phyloP scores from a whole-genome alignment of 2,329 filamentous ascomycete genomes.

The Plenodomus biglobosus region DNA sequence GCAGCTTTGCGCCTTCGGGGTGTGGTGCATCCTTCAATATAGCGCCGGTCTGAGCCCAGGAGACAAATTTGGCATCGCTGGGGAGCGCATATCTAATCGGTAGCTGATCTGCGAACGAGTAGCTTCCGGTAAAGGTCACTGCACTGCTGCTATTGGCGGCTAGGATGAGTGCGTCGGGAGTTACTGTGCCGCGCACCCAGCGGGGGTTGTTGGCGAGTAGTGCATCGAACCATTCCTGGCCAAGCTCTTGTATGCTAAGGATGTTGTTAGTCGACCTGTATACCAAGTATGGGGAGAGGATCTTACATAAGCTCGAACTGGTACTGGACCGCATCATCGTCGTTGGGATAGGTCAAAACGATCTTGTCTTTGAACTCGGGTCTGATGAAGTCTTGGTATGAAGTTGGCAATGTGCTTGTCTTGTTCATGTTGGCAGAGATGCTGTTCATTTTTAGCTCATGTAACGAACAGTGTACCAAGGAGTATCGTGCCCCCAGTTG shows the following conservation, averaged over 20 bases:
- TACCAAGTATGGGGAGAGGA: background rate
- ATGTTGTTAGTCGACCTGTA: no score
- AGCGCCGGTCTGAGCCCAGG: constrained; percentile 53
- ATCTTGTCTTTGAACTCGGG: constrained; percentile 51
- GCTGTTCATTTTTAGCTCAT: no score
- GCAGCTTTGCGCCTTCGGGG: constrained; percentile 55
- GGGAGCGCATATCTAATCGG: constrained; percentile 33
- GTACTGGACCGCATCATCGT: constrained; percentile 59
- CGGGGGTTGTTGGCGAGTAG: constrained; percentile 53
- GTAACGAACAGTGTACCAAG: no score
- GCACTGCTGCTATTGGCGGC: constrained; percentile 23
- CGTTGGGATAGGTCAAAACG: constrained; percentile 57
- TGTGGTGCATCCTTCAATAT: constrained; percentile 54
- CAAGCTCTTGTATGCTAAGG: no score
- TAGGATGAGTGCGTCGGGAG: constrained; percentile 45
- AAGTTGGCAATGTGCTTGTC: constrained; percentile 31
- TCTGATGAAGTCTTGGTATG: constrained; percentile 50
- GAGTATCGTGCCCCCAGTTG: no score
- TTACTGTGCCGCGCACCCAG: constrained; percentile 57
- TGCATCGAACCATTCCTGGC: constrained; percentile 54
- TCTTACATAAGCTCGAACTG: constrained; percentile 52
- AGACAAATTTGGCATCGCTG: constrained; percentile 45
- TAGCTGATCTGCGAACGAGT: background rate
- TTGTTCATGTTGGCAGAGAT: constrained; percentile 46
- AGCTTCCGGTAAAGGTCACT: constrained; percentile 20